Base-by-base conservation (phyloP, 106 monocot species). In the Iris macrosiphon region DNA sequence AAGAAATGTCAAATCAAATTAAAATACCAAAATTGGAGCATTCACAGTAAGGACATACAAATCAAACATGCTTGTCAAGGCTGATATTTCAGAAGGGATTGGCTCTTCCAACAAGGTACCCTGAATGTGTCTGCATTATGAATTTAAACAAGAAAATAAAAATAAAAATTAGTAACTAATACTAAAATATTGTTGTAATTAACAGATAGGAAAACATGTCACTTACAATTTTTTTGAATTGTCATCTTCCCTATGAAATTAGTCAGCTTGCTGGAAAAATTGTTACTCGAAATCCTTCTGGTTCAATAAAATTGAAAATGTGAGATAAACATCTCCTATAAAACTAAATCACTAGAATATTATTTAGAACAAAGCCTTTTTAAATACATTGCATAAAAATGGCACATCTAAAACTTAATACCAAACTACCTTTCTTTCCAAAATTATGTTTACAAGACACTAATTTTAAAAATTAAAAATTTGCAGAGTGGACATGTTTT, bases 251-350 rank as follows among this genome's bases (percentile, higher is more conserved):
- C 27, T 16, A 84, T 65, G 60, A 90, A 85, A 72, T 72, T 59
- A 7, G 90, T 84, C 55, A 90, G 57, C 44, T 55, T 75, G 20
- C 90, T 81, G 1, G 77, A 68, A 54, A 90, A 87, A 64, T 75
- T 87, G 52, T 90, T 90, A 31, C 69, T 35, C 24, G 70, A 78
- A 65, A 90, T 48, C 73, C 89, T 84, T 52, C 89, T 84, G 69
- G 38, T 68, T n/a, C n/a, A n/a, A 17, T n/a, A 40, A 18, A 59
- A 21, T 20, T 23, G 34, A 35, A 3, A 19, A 45, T n/a, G n/a
- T n/a, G n/a, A 19, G 14, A 11, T 6, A 32, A 7, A 60, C 8
- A 44, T 13, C 1, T n/a, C n/a, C n/a, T n/a, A n/a, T n/a, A n/a
- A n/a, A n/a, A n/a, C n/a, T n/a, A n/a, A n/a, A n/a, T n/a, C n/a